Conservation (phyloP, 2,329 filamentous ascomycete species). For the Pyricularia sp. region DNA sequence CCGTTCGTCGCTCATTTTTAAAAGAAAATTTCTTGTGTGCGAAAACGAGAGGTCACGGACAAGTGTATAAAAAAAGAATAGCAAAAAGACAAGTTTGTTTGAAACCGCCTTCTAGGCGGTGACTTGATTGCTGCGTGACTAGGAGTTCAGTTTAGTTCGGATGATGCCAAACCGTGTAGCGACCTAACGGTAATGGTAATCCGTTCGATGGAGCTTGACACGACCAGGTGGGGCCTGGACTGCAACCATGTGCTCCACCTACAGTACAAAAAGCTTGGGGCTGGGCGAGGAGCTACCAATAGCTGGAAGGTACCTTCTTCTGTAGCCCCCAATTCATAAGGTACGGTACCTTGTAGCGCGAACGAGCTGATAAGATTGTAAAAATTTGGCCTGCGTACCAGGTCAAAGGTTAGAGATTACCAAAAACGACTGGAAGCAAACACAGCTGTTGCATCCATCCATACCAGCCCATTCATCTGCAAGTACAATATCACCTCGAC, state of each 20-base stretch:
- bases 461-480: neutral
- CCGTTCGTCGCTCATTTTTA: constrained; percentile 50
- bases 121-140: neutral
- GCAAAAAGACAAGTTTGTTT: neutral
- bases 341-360: neutral
- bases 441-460: neutral
- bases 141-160: neutral
- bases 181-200: neutral
- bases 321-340: too few species aligned
- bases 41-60: constrained; percentile 10
- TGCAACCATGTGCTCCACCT: neutral
- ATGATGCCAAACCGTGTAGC: neutral
- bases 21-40: constrained; percentile 16
- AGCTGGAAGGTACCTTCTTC: neutral
- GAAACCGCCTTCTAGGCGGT: neutral
- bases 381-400: constrained; percentile 1
- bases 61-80: neutral
- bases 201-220: neutral
- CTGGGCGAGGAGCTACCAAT: neutral
- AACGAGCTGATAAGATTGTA: constrained; percentile 3
- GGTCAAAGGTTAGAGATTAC: neutral
- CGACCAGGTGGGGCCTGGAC: neutral
- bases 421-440: neutral
- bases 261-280: neutral
- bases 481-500: neutral